phyloP scores from a whole-genome alignment of 2,329 filamentous ascomycete genomes.

The Claviceps digitariae region DNA sequence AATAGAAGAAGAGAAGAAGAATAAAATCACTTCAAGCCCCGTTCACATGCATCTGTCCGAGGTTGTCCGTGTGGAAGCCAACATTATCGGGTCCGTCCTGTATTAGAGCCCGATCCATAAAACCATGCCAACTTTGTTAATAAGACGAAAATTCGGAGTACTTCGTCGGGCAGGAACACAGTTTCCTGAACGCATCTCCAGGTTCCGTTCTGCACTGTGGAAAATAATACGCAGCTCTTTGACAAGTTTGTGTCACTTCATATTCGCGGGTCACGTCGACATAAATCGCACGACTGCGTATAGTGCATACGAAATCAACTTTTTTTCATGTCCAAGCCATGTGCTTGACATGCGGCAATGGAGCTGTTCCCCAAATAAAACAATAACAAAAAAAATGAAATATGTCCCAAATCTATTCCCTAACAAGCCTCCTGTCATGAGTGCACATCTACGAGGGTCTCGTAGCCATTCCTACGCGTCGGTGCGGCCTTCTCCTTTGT shows the following conservation, averaged over 20 bases:
- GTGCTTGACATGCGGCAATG: background rate
- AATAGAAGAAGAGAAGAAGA: too few species aligned
- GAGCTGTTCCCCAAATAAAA: background rate
- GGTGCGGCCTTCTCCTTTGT: constrained; percentile 10
- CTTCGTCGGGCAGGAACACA: background rate
- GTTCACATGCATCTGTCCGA: too few species aligned
- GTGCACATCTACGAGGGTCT: constrained; percentile 16
- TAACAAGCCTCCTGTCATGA: constrained; percentile 12
- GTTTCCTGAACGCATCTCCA: background rate
- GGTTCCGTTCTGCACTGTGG: too few species aligned
- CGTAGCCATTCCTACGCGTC: constrained; percentile 17
- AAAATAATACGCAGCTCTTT: background rate
- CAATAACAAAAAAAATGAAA: constrained; percentile 7
- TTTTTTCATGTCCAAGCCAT: background rate
- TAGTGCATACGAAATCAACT: background rate
- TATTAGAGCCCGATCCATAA: background rate
- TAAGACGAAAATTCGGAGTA: too few species aligned
- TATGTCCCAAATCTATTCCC: constrained; percentile 21
- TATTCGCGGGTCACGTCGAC: background rate
- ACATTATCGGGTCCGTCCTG: background rate
- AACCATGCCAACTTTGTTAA: too few species aligned
- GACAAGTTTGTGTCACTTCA: background rate
- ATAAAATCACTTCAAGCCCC: too few species aligned
- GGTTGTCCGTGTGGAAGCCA: background rate
- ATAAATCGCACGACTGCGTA: background rate